A percentile compares a stretch with the other conserved stretches of the same genome.
These are phyloP conservation scores for Helichrysum umbraculigerum DNA, from an alignment of 129 eudicot genomes.

Conservation along the genomic window DNA sequence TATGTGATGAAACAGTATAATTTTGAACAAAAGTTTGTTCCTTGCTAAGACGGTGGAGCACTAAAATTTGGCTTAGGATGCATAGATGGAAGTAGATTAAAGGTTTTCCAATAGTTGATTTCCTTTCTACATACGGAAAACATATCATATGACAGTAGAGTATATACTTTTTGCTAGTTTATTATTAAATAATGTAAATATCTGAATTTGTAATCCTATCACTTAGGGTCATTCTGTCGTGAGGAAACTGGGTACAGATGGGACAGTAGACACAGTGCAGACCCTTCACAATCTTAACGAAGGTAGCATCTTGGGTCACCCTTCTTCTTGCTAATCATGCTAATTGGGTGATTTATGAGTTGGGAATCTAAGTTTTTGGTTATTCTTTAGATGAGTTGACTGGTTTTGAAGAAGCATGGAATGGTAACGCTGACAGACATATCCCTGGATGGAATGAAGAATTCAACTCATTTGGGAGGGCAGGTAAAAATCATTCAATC, in stretches of 20 bases:
- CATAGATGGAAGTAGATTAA: background rate
- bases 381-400: conserved; percentile 62
- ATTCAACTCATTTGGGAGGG: conserved; percentile 23
- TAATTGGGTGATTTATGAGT: conserved; percentile 3
- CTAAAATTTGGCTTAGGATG: background rate
- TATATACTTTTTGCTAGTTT: too few relatives aligned
- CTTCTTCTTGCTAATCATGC: background rate
- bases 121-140: background rate
- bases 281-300: conserved; percentile 76
- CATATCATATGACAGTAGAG: background rate
- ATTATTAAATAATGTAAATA: too few relatives aligned
- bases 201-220: conserved; percentile 1
- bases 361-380: background rate
- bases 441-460: conserved; percentile 53
- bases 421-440: conserved; percentile 50
- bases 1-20: too few relatives aligned
- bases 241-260: conserved; percentile 79
- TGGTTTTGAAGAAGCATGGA: conserved; percentile 84
- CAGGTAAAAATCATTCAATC: conserved; percentile 37
- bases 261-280: conserved; percentile 80
- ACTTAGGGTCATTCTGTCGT: conserved; percentile 76
- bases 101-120: background rate
- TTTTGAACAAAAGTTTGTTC: background rate
- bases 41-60: background rate
- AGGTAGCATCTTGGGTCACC: conserved; percentile 40